Base-by-base conservation (phyloP, 164 flowering plant genomes). In the Nelumbo lutea region DNA sequence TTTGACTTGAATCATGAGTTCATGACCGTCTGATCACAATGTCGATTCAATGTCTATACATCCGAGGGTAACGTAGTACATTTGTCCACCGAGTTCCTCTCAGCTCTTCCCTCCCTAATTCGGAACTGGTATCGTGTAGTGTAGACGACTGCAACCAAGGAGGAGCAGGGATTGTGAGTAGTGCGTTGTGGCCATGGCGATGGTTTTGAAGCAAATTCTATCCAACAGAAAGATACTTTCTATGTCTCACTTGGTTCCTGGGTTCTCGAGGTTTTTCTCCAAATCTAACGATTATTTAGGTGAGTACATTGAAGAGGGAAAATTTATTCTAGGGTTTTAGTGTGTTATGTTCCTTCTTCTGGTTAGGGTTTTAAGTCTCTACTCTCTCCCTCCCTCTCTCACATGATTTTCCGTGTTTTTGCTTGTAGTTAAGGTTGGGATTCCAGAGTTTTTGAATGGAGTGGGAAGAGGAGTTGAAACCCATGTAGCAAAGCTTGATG, bases 381-480 rank as follows among this genome's bases (percentile, higher is more conserved):
- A 27, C 27, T 27, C 27, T 27, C 27, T 27, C 27, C 27, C 27
- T 27, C 27, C 27, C 27, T 27, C 27, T 27, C 27, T 27, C 27
- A 27, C 27, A 27, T 27, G 27, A 27, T 27, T 27, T 27, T 1
- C 57, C 40, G 42, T 15, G 67, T 42, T 61, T 27, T 14, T 39
- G n/a, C 15, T 76, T 76, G 78, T 86, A 93, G 97, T 77, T 79
- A 91, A 93, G 77, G 97, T 91, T 42, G 97, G 97, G 53, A 89
- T 93, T 69, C 91, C 92, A 5, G 98, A 91, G 77, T 93, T 93
- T 63, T 64, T 93, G 78, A 86, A 63, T 27, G 96, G 96, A 57
- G 77, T 91, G 7, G 98, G 97, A 15, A 81, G 74, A 72, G 97
- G 97, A 45, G 89, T 93, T 39, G 98, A 91, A 70, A 60, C 84